Conservation (phyloP, 345 rosid species). For the Chamaenerion angustifolium region DNA sequence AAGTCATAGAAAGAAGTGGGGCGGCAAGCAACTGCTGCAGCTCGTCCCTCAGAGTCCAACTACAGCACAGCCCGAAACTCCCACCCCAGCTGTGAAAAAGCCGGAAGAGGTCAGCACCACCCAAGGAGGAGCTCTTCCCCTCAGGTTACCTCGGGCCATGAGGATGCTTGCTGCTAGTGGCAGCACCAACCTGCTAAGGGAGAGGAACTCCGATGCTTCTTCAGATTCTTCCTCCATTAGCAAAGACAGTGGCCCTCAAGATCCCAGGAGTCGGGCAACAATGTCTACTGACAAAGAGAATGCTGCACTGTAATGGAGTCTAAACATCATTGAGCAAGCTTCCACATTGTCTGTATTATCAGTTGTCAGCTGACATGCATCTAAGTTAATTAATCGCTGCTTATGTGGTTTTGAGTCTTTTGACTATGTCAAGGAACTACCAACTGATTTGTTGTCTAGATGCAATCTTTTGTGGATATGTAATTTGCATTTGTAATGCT, state of each 20-base stretch:
- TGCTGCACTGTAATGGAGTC: constrained; percentile 14
- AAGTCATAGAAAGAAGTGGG: constrained; percentile 68
- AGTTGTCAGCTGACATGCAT: too few species aligned
- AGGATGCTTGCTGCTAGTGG: constrained; percentile 36
- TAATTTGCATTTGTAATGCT: too few species aligned
- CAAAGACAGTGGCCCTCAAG: too few species aligned
- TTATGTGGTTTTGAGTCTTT: too few species aligned
- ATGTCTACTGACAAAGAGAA: constrained; percentile 43
- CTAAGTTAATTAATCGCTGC: too few species aligned
- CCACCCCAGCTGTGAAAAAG: constrained; percentile 13
- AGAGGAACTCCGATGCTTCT: constrained; percentile 52
- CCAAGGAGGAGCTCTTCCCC: constrained; percentile 20
- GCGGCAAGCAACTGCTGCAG: constrained; percentile 42
- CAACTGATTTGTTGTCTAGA: too few species aligned
- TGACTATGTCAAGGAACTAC: too few species aligned
- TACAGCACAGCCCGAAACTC: constrained; percentile 21
- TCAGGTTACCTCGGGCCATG: constrained; percentile 77
- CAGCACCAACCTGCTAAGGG: constrained; percentile 50
- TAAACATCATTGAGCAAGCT: too few species aligned
- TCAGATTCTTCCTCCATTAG: constrained; percentile 15
- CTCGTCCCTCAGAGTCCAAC: constrained; percentile 54
- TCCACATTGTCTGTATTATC: too few species aligned
- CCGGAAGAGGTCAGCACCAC: constrained; percentile 14
- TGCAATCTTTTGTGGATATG: too few species aligned
- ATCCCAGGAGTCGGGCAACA: too few species aligned